Percentiles rank a stretch among this genome's conserved stretches.
Evolutionary conservation across 2,329 filamentous ascomycete species (phyloP).

Genomic region (Colletotrichum falcatum): DNA sequence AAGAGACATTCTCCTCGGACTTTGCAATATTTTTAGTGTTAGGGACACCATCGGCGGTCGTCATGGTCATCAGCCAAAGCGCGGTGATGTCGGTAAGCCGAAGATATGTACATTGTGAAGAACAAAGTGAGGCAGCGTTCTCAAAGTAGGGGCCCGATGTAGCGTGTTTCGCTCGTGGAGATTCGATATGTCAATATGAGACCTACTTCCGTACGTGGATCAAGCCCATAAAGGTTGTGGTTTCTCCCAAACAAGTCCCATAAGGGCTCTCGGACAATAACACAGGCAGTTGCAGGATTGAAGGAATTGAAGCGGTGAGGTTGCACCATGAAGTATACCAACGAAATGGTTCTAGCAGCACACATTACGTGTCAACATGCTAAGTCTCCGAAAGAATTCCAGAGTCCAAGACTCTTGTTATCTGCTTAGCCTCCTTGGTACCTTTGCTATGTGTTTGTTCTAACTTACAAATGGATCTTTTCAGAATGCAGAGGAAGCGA

Average conservation of each 20-base stretch:
- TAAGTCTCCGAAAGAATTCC: too few relatives aligned
- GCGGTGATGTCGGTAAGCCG: too few relatives aligned
- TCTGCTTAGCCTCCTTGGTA: not conserved
- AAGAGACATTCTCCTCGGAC: constrained; percentile 13
- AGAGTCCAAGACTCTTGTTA: not conserved
- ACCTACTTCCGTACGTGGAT: not conserved
- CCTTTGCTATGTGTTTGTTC: not conserved
- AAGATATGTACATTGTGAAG: too few relatives aligned
- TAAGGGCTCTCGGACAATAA: too few relatives aligned
- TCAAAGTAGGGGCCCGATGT: not conserved
- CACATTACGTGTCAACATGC: not conserved
- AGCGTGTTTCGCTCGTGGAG: not conserved
- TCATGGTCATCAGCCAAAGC: not conserved
- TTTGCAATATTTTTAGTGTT: not conserved
- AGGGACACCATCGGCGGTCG: not conserved
- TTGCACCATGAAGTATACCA: not conserved
- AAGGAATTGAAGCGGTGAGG: too few relatives aligned
- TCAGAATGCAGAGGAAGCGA: not conserved
- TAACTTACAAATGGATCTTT: not conserved
- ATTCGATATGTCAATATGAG: not conserved
- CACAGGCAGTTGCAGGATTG: too few relatives aligned
- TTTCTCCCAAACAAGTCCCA: too few relatives aligned
- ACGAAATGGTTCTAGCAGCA: not conserved
- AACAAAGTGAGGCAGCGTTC: not conserved
- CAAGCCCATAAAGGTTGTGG: too few relatives aligned